A percentile compares a stretch with the other conserved stretches of the same genome.
Conservation (phyloP, 192 early-diverging fungal genomes). For the Glomus cerebriforme region DNA sequence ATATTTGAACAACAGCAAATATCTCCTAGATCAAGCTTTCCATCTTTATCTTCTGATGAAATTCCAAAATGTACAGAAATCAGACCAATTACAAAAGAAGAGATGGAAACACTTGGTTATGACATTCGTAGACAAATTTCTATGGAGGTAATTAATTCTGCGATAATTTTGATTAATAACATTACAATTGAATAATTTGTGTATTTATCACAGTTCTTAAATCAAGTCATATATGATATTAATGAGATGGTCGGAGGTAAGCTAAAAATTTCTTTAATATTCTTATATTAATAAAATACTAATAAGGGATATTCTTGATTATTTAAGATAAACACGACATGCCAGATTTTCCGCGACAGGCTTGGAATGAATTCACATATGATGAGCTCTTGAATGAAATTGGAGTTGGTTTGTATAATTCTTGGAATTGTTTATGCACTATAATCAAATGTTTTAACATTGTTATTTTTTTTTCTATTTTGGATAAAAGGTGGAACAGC, state of each 20-base stretch:
- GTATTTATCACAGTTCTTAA: not conserved
- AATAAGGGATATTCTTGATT: not conserved
- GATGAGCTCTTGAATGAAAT: conserved; percentile 7
- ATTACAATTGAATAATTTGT: not conserved
- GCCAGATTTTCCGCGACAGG: not conserved
- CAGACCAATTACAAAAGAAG: not conserved
- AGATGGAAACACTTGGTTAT: not conserved
- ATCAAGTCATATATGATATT: not conserved
- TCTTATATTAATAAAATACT: not conserved
- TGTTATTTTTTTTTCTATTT: not conserved
- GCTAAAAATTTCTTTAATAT: not conserved
- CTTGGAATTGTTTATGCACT: not conserved
- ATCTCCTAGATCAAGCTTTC: not conserved
- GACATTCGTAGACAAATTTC: not conserved
- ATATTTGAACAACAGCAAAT: not conserved
- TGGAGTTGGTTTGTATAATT: not conserved
- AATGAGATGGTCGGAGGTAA: not conserved
- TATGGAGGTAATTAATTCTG: not conserved
- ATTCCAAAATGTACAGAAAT: not conserved
- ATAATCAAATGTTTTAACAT: not conserved
- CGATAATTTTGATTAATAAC: not conserved
- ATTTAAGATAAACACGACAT: not conserved
- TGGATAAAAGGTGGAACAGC: not conserved
- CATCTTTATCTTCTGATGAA: not conserved
- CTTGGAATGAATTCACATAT: not conserved